Percentiles rank a stretch among this genome's conserved stretches.
phyloP scores from a whole-genome alignment of 768 basidiomycete species.

The Tricholoma flavovirens region DNA sequence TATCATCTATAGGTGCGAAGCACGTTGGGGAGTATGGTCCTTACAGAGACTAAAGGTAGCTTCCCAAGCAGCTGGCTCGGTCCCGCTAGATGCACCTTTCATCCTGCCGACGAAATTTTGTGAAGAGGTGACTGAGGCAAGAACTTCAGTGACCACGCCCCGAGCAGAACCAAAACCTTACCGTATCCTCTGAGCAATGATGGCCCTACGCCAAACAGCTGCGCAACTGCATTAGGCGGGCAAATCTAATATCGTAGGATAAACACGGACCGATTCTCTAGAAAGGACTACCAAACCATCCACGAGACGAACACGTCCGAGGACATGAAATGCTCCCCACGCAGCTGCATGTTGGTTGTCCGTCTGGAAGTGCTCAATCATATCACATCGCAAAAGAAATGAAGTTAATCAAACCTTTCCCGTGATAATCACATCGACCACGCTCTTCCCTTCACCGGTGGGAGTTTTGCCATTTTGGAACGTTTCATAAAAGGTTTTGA shows the following conservation, averaged over 20 bases:
- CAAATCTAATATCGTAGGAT: neutral
- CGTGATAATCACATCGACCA: constrained; percentile 46
- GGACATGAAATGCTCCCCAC: constrained; percentile 52
- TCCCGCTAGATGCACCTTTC: constrained; percentile 27
- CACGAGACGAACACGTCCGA: constrained; percentile 51
- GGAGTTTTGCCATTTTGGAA: constrained; percentile 18
- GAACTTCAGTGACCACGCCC: constrained; percentile 3
- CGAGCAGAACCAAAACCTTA: constrained; percentile 16
- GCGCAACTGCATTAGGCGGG: neutral
- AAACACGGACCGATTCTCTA: constrained; percentile 42
- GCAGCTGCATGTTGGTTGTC: constrained; percentile 40
- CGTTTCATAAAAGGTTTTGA: constrained; percentile 35
- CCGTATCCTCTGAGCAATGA: constrained; percentile 46
- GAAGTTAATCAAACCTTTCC: constrained; percentile 37
- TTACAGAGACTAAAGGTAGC: constrained; percentile 49
- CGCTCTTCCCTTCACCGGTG: constrained; percentile 15
- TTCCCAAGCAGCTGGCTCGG: constrained; percentile 39
- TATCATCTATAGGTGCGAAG: too few relatives aligned
- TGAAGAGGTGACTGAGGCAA: constrained; percentile 38
- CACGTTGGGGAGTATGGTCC: constrained; percentile 11
- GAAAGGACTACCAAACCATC: constrained; percentile 56
- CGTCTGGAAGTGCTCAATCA: constrained; percentile 31
- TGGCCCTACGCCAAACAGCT: constrained; percentile 26
- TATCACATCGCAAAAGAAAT: constrained; percentile 1
- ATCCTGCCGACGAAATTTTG: constrained; percentile 49